Conservation (phyloP, 257 asterid genomes). For the Lithospermum erythrorhizon region DNA sequence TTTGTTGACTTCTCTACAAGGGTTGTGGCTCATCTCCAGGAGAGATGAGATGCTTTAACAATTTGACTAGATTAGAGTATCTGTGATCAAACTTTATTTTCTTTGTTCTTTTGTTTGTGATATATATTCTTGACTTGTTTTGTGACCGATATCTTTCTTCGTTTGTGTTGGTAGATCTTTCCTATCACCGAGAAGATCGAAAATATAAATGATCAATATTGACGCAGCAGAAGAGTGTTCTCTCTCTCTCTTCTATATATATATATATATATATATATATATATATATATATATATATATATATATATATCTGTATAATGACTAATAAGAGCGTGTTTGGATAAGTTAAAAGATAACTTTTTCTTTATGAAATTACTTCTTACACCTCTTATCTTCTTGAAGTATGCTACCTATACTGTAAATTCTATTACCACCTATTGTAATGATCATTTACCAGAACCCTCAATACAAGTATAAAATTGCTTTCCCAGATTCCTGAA, state of each 20-base stretch:
- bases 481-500: constrained; percentile 58
- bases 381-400: neutral
- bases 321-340: neutral
- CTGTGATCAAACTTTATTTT: too few relatives aligned
- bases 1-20: neutral
- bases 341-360: too few relatives aligned
- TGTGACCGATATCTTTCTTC: constrained; percentile 6
- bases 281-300: too few relatives aligned
- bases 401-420: neutral
- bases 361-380: neutral
- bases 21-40: neutral
- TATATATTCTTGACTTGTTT: constrained; percentile 1
- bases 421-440: neutral
- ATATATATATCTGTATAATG: too few relatives aligned
- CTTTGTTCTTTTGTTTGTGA: neutral
- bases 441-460: neutral
- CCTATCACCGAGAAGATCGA: constrained; percentile 78
- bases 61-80: neutral
- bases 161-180: constrained; percentile 49
- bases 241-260: constrained; percentile 4
- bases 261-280: too few relatives aligned
- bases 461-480: neutral
- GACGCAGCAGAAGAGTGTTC: constrained; percentile 92
- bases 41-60: neutral
- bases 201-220: constrained; percentile 85